These are phyloP conservation scores for Colletotrichum sp. DNA, from an alignment of 2,329 filamentous ascomycete genomes.

Conservation along the genomic window DNA sequence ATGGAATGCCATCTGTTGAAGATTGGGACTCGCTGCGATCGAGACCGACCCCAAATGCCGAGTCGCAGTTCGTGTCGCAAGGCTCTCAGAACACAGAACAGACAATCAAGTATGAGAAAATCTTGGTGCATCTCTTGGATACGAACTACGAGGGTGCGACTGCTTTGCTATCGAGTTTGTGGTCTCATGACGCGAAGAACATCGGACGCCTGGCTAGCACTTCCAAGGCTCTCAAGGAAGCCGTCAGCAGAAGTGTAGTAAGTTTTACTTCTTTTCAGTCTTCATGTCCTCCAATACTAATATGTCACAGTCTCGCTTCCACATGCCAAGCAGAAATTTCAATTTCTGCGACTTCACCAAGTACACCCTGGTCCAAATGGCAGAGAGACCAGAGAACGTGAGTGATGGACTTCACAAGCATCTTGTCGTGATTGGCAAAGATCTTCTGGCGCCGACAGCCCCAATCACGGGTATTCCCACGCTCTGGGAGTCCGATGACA, in stretches of 20 bases:
- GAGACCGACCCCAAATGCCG: background rate
- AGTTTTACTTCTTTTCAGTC: background rate
- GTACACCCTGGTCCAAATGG: background rate
- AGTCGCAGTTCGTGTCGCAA: background rate
- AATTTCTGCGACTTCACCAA: background rate
- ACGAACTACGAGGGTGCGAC: background rate
- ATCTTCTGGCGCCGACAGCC: background rate
- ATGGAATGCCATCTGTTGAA: background rate
- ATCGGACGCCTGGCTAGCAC: background rate
- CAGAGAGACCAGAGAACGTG: background rate
- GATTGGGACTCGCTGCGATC: background rate
- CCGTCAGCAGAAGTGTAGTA: background rate
- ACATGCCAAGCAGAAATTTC: background rate
- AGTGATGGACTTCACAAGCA: background rate
- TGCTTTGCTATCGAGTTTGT: background rate
- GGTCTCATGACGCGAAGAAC: background rate
- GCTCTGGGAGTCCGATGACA: background rate
- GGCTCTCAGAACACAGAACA: background rate
- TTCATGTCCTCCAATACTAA: background rate
- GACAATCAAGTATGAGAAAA: background rate
- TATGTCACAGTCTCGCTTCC: background rate
- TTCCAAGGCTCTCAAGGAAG: background rate
- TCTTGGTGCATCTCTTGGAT: background rate
- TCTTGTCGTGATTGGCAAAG: background rate
- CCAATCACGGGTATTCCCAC: background rate